These are phyloP conservation scores for Claviceps capensis DNA, from an alignment of 2,329 filamentous ascomycete species.

Conservation along the genomic window DNA sequence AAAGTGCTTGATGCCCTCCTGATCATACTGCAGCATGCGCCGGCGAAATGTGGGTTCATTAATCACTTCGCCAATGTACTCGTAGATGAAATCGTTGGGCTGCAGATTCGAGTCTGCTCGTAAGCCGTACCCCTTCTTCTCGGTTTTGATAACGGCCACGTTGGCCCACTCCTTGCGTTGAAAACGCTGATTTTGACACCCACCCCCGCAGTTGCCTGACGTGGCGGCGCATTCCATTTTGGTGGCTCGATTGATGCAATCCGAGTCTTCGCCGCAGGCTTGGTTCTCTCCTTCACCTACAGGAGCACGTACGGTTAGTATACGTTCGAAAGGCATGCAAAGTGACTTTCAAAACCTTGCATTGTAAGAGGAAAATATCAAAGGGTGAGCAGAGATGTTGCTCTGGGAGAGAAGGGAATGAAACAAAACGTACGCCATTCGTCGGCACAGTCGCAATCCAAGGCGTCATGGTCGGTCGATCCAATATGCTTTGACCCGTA, in stretches of 20 bases:
- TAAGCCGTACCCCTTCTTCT: conserved; percentile 93
- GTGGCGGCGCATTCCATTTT: conserved; percentile 89
- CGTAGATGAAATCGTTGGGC: conserved; percentile 85
- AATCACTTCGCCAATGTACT: conserved; percentile 97
- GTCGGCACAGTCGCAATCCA: conserved; percentile 91
- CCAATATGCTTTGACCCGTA: conserved; percentile 90
- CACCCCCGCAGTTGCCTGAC: conserved; percentile 66
- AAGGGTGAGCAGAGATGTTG: not conserved
- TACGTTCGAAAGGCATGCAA: no score
- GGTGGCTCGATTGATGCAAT: conserved; percentile 96
- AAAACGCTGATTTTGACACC: conserved; percentile 91
- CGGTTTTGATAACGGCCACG: conserved; percentile 92
- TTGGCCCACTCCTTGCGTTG: conserved; percentile 79
- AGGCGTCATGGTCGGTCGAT: conserved; percentile 72
- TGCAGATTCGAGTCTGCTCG: conserved; percentile 66
- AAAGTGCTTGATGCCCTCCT: conserved; percentile 96
- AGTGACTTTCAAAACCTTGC: not conserved
- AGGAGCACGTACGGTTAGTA: not conserved
- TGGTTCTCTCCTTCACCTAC: conserved; percentile 53
- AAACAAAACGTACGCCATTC: conserved; percentile 68
- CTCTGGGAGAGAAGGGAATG: not conserved
- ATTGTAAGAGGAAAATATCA: not conserved
- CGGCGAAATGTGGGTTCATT: conserved; percentile 80
- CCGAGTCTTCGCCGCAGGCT: conserved; percentile 89
- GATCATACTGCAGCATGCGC: conserved; percentile 85